Conservation (phyloP, 257 asterid genomes). For the Solanum rostratum region DNA sequence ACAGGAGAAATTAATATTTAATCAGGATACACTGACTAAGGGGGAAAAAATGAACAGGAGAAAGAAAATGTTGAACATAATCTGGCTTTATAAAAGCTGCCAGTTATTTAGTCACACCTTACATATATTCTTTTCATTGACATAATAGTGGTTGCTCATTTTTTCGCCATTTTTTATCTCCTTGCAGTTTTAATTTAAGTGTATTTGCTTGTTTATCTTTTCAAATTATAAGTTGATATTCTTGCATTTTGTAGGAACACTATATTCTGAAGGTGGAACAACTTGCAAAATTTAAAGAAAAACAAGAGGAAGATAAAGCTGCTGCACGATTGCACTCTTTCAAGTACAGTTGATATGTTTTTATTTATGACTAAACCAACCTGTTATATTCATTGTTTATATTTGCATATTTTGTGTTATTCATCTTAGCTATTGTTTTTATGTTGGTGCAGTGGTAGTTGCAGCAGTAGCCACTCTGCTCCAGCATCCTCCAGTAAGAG, state of each 20-base stretch:
- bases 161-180: not conserved
- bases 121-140: not conserved
- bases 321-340: constrained; percentile 75
- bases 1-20: not conserved
- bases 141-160: not conserved
- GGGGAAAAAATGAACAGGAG: not conserved
- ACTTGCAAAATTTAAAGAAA: constrained; percentile 67
- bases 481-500: constrained; percentile 14
- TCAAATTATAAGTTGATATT: not conserved
- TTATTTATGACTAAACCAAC: not conserved
- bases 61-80: not conserved
- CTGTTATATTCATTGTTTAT: not conserved
- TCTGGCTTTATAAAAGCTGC: not conserved
- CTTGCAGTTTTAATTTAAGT: not conserved
- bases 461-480: constrained; percentile 22
- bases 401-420: not conserved
- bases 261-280: constrained; percentile 66
- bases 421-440: not conserved
- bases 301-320: constrained; percentile 69
- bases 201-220: not conserved
- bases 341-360: constrained; percentile 32
- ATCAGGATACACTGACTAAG: not conserved
- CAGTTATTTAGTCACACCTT: not conserved
- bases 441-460: constrained; percentile 40
- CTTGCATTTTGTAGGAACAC: constrained; percentile 40